Evolutionary conservation across 2,329 filamentous ascomycete species (phyloP).

Genomic region (Macrophomina tecta): DNA sequence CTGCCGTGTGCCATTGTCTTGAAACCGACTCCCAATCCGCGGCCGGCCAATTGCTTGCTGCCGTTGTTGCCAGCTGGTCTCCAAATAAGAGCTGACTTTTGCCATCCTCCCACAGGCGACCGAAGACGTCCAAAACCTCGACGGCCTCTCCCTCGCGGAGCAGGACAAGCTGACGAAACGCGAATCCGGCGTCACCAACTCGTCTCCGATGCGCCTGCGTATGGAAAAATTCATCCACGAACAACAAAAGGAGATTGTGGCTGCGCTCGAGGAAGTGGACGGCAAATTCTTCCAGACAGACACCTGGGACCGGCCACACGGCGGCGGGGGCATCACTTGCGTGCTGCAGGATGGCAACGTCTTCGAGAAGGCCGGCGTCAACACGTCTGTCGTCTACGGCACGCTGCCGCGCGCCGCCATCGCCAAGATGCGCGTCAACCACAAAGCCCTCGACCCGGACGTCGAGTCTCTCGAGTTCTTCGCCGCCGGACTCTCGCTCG

Average conservation of each 20-base stretch:
- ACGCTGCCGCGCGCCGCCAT: conserved; percentile 86
- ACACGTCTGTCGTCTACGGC: conserved; percentile 94
- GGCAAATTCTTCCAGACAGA: conserved; percentile 82
- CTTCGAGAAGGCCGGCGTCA: conserved; percentile 97
- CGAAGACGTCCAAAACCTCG: conserved; percentile 53
- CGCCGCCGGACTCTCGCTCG: conserved; percentile 88
- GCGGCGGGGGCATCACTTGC: conserved; percentile 91
- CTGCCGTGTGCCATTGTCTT: neutral
- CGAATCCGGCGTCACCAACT: conserved; percentile 73
- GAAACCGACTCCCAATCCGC: neutral
- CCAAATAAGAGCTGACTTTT: neutral
- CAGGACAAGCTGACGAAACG: conserved; percentile 82
- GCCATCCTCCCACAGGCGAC: conserved; percentile 29
- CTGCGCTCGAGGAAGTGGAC: conserved; percentile 81
- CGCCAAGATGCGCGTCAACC: conserved; percentile 87
- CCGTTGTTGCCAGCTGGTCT: neutral
- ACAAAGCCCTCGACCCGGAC: conserved; percentile 81
- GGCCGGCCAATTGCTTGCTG: neutral
- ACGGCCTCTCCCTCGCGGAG: conserved; percentile 78
- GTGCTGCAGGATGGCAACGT: conserved; percentile 95
- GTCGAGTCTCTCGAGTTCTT: conserved; percentile 93
- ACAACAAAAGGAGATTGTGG: conserved; percentile 87
- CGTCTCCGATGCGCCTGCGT: conserved; percentile 93
- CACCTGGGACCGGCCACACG: conserved; percentile 84
- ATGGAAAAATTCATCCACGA: conserved; percentile 98